Percentiles rank a stretch among this genome's conserved stretches.
Evolutionary conservation across 2,329 filamentous ascomycete genomes (phyloP).

Genomic region (Sarocladium strictum): DNA sequence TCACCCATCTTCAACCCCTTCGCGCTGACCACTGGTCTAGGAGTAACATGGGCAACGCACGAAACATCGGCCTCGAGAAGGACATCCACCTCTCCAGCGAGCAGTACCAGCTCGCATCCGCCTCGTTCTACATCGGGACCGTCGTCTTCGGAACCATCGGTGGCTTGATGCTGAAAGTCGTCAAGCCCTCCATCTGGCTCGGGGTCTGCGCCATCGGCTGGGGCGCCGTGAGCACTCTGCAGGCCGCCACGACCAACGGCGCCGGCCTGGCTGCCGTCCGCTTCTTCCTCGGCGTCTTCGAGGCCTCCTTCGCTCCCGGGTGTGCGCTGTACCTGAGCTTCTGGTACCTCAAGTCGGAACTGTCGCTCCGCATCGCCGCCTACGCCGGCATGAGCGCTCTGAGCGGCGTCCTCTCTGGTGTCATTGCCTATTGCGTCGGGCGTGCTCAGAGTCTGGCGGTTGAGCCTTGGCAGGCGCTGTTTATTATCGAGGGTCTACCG

Average conservation of each 20-base stretch:
- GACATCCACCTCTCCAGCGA: constrained; percentile 9
- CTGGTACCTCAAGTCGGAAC: constrained; percentile 12
- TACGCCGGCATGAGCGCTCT: constrained; percentile 15
- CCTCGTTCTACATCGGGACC: constrained; percentile 12
- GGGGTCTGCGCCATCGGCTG: constrained; percentile 12
- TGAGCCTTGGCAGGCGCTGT: constrained; percentile 13
- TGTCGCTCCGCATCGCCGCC: constrained; percentile 14
- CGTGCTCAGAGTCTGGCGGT: constrained; percentile 12
- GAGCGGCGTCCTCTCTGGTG: constrained; percentile 13
- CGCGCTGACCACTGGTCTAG: neutral
- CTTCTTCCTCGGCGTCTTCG: constrained; percentile 23
- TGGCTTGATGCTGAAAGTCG: constrained; percentile 13
- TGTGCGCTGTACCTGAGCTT: constrained; percentile 13
- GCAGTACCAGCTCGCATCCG: constrained; percentile 12
- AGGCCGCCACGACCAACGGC: constrained; percentile 12
- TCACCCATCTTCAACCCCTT: too few relatives aligned
- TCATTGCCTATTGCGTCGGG: constrained; percentile 12
- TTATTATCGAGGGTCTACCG: constrained; percentile 14
- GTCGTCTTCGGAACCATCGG: constrained; percentile 8
- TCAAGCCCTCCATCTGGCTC: constrained; percentile 11
- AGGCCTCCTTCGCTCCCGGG: constrained; percentile 17
- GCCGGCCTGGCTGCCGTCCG: constrained; percentile 19
- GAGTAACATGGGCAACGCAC: constrained; percentile 13
- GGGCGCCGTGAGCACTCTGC: constrained; percentile 13
- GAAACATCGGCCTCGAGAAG: constrained; percentile 12